phyloP scores from a whole-genome alignment of 306 rosid species.

The Adenanthera pavonina region DNA sequence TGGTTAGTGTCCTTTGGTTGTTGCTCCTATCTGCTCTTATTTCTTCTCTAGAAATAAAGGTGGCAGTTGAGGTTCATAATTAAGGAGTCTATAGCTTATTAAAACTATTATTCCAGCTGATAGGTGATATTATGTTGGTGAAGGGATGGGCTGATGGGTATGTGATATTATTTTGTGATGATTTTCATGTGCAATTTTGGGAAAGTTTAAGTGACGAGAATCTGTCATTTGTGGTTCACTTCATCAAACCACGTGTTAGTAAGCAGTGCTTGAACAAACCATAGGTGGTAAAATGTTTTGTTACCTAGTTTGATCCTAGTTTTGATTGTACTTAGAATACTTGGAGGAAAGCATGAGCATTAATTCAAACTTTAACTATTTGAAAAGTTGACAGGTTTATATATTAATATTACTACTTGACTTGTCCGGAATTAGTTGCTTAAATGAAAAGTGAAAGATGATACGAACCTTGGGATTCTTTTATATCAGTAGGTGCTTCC shows the following conservation, averaged over 20 bases:
- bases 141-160: neutral
- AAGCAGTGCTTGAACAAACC: neutral
- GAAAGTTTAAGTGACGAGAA: neutral
- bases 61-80: neutral
- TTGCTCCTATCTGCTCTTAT: neutral
- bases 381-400: constrained; percentile 3
- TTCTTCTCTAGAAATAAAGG: neutral
- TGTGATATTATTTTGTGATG: constrained; percentile 6
- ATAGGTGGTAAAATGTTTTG: neutral
- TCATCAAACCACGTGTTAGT: neutral
- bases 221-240: neutral
- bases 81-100: neutral
- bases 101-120: constrained; percentile 11
- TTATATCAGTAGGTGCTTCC: constrained; percentile 64
- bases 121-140: constrained; percentile 5
- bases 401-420: constrained; percentile 4
- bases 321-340: constrained; percentile 5
- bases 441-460: constrained; percentile 22
- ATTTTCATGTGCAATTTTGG: neutral
- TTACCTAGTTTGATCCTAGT: neutral
- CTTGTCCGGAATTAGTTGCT: neutral
- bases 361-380: neutral
- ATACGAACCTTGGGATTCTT: constrained; percentile 30
- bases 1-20: neutral
- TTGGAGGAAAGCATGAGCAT: constrained; percentile 32